Evolutionary conservation across 2,329 filamentous ascomycete genomes (phyloP).

Genomic region (Fusarium goolgardi): DNA sequence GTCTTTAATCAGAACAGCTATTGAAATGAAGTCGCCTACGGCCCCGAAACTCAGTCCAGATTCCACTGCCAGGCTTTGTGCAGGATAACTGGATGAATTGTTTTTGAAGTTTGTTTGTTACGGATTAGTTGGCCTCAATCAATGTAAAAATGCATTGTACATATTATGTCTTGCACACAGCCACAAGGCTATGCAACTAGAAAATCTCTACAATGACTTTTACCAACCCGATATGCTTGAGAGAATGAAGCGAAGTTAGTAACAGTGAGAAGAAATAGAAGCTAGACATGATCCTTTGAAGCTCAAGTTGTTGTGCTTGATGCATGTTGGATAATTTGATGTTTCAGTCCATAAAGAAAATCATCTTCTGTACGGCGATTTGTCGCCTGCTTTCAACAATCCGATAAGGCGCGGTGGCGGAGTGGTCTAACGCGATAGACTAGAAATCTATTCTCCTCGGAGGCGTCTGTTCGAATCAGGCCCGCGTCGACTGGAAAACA

Average conservation of each 20-base stretch:
- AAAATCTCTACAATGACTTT: no score
- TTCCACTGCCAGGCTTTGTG: neutral
- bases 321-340: neutral
- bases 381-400: neutral
- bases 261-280: neutral
- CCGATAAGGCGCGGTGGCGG: conserved; percentile 6
- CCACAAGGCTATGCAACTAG: neutral
- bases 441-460: conserved; percentile 11
- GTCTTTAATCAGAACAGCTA: neutral
- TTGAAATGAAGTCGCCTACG: neutral
- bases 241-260: neutral
- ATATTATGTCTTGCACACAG: neutral
- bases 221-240: neutral
- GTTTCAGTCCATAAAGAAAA: rapidly evolving
- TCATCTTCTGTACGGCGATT: rapidly evolving
- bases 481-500: conserved; percentile 9
- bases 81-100: neutral
- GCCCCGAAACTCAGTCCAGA: neutral
- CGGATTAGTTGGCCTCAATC: neutral
- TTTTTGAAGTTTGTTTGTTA: neutral
- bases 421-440: conserved; percentile 13
- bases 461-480: conserved; percentile 14
- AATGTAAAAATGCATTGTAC: neutral
- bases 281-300: neutral
- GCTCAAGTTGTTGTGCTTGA: neutral